Conservation (phyloP, 495 filamentous ascomycete genomes). For the Zalerion maritima region DNA sequence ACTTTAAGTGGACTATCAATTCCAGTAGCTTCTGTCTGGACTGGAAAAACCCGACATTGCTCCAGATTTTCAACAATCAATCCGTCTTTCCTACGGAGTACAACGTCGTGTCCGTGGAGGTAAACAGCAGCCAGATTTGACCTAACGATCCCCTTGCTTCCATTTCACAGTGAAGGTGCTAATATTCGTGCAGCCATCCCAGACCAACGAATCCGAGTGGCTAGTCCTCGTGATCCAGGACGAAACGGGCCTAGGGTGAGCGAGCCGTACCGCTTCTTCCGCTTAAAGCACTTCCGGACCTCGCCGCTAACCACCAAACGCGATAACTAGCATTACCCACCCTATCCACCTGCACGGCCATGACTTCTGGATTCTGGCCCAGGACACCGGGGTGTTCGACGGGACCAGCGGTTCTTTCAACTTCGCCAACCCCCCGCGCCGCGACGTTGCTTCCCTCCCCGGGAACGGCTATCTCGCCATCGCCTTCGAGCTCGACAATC, state of each 20-base stretch:
- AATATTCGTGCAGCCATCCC: too few relatives aligned
- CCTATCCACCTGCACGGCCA: constrained; percentile 46
- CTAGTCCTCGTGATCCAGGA: too few relatives aligned
- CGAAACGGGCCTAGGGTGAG: too few relatives aligned
- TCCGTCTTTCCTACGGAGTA: constrained; percentile 17
- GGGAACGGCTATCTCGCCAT: constrained; percentile 21
- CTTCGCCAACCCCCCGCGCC: constrained; percentile 20
- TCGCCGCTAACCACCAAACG: too few relatives aligned
- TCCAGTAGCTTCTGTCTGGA: constrained; percentile 15
- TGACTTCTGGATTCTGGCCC: constrained; percentile 38
- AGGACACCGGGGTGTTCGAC: constrained; percentile 15
- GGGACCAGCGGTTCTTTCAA: constrained; percentile 17
- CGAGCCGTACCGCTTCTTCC: too few relatives aligned
- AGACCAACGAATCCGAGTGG: too few relatives aligned
- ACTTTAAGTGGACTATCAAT: constrained; percentile 24
- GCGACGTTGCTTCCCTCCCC: constrained; percentile 27
- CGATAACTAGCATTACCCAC: too few relatives aligned
- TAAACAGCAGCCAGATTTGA: too few relatives aligned
- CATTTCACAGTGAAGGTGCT: too few relatives aligned
- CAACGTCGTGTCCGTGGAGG: constrained; percentile 15
- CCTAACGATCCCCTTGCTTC: too few relatives aligned
- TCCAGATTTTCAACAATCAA: constrained; percentile 11
- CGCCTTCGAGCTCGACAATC: constrained; percentile 34
- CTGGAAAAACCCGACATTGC: constrained; percentile 18
- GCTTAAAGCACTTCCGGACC: too few relatives aligned